phyloP scores from a whole-genome alignment of 2,329 filamentous ascomycete genomes.

The Ophiostoma quercus region DNA sequence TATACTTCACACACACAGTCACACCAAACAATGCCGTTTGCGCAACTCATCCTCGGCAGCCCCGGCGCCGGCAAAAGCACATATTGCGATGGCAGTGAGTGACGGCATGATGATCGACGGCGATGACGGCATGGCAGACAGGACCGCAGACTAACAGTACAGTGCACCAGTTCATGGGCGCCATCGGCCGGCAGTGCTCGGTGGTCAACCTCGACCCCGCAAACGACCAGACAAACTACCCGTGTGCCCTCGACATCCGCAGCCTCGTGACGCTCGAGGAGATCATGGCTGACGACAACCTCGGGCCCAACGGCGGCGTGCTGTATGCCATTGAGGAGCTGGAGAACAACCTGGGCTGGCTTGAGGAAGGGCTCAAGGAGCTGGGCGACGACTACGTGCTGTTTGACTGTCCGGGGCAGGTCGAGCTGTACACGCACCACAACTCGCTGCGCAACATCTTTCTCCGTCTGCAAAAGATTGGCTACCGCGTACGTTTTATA shows the following conservation, averaged over 20 bases:
- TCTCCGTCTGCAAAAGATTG: slow-evolving; percentile 80
- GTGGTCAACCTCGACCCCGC: slow-evolving; percentile 96
- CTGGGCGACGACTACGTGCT: slow-evolving; percentile 86
- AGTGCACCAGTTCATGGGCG: slow-evolving; percentile 96
- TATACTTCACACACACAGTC: too few species aligned
- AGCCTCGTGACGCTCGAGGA: slow-evolving; percentile 85
- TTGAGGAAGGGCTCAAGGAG: slow-evolving; percentile 72
- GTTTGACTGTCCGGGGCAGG: slow-evolving; percentile 95
- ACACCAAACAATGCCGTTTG: slow-evolving; percentile 50
- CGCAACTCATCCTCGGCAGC: slow-evolving; percentile 84
- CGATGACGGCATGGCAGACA: neutral
- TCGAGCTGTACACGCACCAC: slow-evolving; percentile 96
- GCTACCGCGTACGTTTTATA: slow-evolving; percentile 67
- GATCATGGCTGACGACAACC: slow-evolving; percentile 83
- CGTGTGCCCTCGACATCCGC: slow-evolving; percentile 84
- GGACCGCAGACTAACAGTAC: neutral
- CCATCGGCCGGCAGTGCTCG: slow-evolving; percentile 90
- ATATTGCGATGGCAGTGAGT: slow-evolving; percentile 84
- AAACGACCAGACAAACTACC: slow-evolving; percentile 87
- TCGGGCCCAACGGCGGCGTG: slow-evolving; percentile 89
- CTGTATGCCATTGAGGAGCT: slow-evolving; percentile 93
- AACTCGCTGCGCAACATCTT: slow-evolving; percentile 87
- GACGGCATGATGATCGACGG: too few species aligned
- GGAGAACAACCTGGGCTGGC: slow-evolving; percentile 89
- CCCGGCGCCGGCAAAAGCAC: slow-evolving; percentile 95